A percentile compares a stretch with the other conserved stretches of the same genome.
These are phyloP conservation scores for Xylogone sp. DNA, from an alignment of 2,329 filamentous ascomycete species.

Conservation along the genomic window DNA sequence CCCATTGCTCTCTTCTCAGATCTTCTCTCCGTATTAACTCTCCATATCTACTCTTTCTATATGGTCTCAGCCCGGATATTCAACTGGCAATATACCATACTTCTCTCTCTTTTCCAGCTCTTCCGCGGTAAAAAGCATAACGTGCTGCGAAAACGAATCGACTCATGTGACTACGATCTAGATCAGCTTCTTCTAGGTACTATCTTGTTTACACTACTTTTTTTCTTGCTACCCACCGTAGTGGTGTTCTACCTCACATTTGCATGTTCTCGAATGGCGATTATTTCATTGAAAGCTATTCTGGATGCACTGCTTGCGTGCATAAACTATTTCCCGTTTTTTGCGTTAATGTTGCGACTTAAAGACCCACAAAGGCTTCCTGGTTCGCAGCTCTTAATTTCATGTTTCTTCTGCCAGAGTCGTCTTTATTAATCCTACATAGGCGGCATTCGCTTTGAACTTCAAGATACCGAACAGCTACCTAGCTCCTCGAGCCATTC, in stretches of 20 bases:
- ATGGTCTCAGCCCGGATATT: slow-evolving; percentile 94
- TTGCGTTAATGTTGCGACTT: slow-evolving; percentile 90
- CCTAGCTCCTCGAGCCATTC: slow-evolving; percentile 29
- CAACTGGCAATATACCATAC: slow-evolving; percentile 96
- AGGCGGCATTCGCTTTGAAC: slow-evolving; percentile 87
- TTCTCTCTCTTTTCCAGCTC: slow-evolving; percentile 95
- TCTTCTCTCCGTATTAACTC: slow-evolving; percentile 81
- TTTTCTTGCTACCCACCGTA: slow-evolving; percentile 92
- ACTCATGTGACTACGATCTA: slow-evolving; percentile 97
- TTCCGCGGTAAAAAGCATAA: slow-evolving; percentile 99
- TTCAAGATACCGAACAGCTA: slow-evolving; percentile 66
- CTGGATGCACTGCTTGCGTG: slow-evolving; percentile 91
- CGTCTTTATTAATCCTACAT: slow-evolving; percentile 11
- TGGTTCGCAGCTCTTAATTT: no score
- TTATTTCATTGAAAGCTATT: slow-evolving; percentile 86
- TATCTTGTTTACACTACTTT: slow-evolving; percentile 91
- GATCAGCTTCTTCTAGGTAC: slow-evolving; percentile 95
- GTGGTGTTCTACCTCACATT: slow-evolving; percentile 97
- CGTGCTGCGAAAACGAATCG: slow-evolving; percentile 92
- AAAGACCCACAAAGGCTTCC: slow-evolving; percentile 91
- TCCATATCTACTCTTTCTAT: slow-evolving; percentile 98
- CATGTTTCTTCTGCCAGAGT: not conserved
- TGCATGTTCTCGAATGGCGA: slow-evolving; percentile 88
- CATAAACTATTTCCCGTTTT: slow-evolving; percentile 95
- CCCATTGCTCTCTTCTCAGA: slow-evolving; percentile 95